Evolutionary conservation across 768 basidiomycete species (phyloP).

Genomic region (Trichaptum fuscoviolaceum): DNA sequence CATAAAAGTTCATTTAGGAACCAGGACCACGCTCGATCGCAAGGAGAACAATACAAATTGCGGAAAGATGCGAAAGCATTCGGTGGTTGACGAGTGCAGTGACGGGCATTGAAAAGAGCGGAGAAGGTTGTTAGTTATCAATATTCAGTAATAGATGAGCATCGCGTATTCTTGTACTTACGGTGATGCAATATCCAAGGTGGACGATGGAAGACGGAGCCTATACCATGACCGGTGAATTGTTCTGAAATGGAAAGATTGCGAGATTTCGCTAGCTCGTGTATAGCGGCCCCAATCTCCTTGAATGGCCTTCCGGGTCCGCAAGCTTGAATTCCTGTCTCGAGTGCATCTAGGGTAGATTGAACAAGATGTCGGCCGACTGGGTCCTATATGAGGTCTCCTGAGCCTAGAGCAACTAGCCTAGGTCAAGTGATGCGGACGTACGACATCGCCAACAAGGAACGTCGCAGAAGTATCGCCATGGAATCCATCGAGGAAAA

Average conservation of each 20-base stretch:
- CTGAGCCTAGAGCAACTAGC: neutral
- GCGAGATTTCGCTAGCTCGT: constrained; percentile 32
- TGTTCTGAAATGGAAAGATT: constrained; percentile 64
- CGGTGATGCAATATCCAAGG: constrained; percentile 83
- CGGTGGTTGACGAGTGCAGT: neutral
- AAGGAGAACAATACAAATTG: neutral
- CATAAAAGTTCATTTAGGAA: constrained; percentile 2
- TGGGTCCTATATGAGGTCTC: constrained; percentile 46
- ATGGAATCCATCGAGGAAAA: constrained; percentile 80
- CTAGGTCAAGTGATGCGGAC: constrained; percentile 15
- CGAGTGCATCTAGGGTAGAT: constrained; percentile 58
- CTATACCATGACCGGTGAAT: constrained; percentile 87
- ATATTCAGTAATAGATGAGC: neutral
- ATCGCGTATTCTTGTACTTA: constrained; percentile 27
- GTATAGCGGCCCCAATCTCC: constrained; percentile 68
- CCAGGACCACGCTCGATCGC: neutral
- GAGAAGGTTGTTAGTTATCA: neutral
- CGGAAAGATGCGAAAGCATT: neutral
- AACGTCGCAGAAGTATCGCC: constrained; percentile 89
- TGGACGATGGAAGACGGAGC: constrained; percentile 67
- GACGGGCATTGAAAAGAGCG: neutral
- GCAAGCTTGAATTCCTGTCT: constrained; percentile 68
- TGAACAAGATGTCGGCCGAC: constrained; percentile 60
- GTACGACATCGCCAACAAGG: constrained; percentile 72
- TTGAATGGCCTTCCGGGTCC: constrained; percentile 66